Evolutionary conservation across 441 rosid species (phyloP).

Genomic region (Bruguiera hainesii): DNA sequence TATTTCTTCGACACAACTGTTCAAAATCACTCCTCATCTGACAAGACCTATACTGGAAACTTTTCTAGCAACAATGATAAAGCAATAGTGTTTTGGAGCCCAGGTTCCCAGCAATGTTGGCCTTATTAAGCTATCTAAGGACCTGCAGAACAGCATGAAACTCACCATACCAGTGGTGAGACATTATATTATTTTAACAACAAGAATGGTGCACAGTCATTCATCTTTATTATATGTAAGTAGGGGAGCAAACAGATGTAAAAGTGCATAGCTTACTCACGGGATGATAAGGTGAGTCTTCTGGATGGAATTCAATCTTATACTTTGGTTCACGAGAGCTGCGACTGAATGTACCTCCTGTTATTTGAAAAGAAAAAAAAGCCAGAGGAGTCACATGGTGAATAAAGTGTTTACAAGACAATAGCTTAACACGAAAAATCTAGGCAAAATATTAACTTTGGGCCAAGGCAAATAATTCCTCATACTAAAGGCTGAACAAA

Average conservation of each 20-base stretch:
- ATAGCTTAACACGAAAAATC: too few species aligned
- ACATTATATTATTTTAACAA: background rate
- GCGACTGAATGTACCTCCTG: conserved; percentile 69
- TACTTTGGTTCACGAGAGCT: conserved; percentile 81
- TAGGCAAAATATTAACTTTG: too few species aligned
- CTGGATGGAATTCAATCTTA: conserved; percentile 64
- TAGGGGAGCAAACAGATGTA: background rate
- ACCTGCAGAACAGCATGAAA: background rate
- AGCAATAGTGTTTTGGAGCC: background rate
- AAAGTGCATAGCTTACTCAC: conserved; percentile 37
- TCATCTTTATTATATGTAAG: background rate
- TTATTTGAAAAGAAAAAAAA: conserved; percentile 1
- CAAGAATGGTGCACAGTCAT: background rate
- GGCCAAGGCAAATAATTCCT: too few species aligned
- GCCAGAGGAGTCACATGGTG: too few species aligned
- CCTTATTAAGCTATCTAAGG: background rate
- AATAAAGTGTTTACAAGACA: too few species aligned
- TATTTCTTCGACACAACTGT: background rate
- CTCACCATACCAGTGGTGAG: background rate
- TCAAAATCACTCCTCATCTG: conserved; percentile 7
- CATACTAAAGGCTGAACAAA: too few species aligned
- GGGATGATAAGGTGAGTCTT: conserved; percentile 70
- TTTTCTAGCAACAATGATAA: background rate
- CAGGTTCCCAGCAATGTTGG: background rate
- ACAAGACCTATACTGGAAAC: background rate